A percentile compares a stretch with the other conserved stretches of the same genome.
Evolutionary conservation across 176 grass and related monocot genomes (phyloP).

Genomic region (Oropetium thomaeum): DNA sequence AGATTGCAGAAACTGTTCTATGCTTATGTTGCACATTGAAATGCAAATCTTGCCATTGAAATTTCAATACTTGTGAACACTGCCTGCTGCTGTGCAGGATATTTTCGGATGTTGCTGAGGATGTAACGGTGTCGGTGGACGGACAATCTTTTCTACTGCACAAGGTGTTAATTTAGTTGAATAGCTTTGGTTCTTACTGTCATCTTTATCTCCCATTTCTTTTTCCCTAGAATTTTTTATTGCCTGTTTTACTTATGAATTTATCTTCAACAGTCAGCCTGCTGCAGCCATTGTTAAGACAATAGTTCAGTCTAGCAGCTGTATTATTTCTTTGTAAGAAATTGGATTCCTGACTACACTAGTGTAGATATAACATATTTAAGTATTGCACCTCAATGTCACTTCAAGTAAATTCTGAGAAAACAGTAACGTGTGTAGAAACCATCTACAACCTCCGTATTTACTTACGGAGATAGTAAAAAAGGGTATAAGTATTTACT

Average conservation of each 20-base stretch:
- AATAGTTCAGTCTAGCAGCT: background rate
- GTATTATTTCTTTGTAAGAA: background rate
- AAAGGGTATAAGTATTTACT: too few species aligned
- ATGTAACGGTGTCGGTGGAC: conserved; percentile 72
- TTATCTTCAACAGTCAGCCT: background rate
- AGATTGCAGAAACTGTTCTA: background rate
- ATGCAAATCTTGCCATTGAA: background rate
- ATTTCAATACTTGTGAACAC: background rate
- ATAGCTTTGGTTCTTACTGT: background rate
- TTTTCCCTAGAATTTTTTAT: background rate
- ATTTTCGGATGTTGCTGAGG: conserved; percentile 92
- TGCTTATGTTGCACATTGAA: background rate
- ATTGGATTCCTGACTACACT: background rate
- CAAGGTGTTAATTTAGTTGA: conserved; percentile 47
- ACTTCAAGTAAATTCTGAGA: too few species aligned
- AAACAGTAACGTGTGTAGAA: too few species aligned
- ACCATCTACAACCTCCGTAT: too few species aligned
- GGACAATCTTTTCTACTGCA: conserved; percentile 86
- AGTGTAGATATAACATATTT: background rate
- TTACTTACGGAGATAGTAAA: too few species aligned
- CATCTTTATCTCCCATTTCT: background rate
- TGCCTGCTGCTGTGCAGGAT: conserved; percentile 65
- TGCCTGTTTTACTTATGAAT: background rate
- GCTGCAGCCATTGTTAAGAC: background rate
- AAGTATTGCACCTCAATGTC: background rate